Evolutionary conservation across 257 asterid genomes (phyloP).

Genomic region (Capsicum chinense): DNA sequence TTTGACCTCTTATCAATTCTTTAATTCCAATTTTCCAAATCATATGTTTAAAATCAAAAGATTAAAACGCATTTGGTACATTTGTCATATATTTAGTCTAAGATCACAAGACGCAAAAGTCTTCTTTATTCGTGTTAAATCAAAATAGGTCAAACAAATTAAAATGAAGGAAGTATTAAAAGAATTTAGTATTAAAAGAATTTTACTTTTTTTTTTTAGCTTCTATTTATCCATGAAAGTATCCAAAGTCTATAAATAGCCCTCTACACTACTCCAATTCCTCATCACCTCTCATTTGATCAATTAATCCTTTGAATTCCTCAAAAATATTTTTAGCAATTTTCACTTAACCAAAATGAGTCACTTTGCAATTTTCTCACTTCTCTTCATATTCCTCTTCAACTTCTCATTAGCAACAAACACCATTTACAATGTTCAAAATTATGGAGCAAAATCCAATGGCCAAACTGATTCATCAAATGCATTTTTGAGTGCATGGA

Average conservation of each 20-base stretch:
- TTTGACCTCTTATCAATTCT: no score
- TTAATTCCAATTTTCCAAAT: no score
- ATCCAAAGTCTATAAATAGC: neutral
- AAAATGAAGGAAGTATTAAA: no score
- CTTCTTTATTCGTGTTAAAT: no score
- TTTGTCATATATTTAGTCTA: no score
- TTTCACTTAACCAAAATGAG: neutral
- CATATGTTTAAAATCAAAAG: no score
- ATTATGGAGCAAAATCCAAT: slow-evolving; percentile 15
- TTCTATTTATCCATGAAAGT: no score
- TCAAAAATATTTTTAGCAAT: neutral
- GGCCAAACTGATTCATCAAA: slow-evolving; percentile 12
- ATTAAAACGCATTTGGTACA: no score
- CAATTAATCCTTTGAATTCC: neutral
- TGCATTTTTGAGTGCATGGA: slow-evolving; percentile 12
- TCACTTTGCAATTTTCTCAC: neutral
- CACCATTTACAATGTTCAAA: slow-evolving; percentile 11
- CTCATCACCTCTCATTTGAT: slow-evolving; percentile 17
- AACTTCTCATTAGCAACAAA: neutral
- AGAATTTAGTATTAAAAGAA: no score
- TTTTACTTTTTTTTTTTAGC: neutral
- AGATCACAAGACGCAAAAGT: no score
- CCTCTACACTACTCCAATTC: neutral
- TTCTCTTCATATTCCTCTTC: neutral
- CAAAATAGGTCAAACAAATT: no score